Evolutionary conservation across 495 filamentous ascomycete species (phyloP).

Genomic region (Aspergillus nidulans): DNA sequence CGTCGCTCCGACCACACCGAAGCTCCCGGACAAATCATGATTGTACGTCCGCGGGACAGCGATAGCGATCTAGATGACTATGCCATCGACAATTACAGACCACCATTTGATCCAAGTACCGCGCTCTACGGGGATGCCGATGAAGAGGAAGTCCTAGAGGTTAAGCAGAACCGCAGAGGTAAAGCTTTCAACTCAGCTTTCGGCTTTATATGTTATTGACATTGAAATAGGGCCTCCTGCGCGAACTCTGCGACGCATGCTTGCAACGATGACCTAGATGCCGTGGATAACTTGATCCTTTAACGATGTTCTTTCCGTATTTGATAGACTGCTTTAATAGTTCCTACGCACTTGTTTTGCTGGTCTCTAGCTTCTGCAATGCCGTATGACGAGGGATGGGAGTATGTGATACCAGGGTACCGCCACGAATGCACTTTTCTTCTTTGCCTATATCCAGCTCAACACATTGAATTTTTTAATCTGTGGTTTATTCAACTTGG

Average conservation of each 20-base stretch:
- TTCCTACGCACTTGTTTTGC: neutral
- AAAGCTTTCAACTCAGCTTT: constrained; percentile 54
- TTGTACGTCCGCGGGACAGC: constrained; percentile 46
- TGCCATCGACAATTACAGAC: constrained; percentile 47
- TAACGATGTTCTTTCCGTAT: neutral
- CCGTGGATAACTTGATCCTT: neutral
- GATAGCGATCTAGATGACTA: constrained; percentile 57
- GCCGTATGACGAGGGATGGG: neutral
- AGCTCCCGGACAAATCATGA: constrained; percentile 49
- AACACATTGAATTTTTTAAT: too few relatives aligned
- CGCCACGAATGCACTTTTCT: neutral
- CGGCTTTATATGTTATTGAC: constrained; percentile 28
- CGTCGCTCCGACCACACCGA: constrained; percentile 26
- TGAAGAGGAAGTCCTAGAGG: constrained; percentile 51
- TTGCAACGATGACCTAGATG: constrained; percentile 65
- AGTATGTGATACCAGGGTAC: constrained; percentile 5
- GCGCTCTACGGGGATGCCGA: constrained; percentile 43
- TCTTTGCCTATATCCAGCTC: neutral
- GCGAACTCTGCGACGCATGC: constrained; percentile 64
- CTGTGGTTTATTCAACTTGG: too few relatives aligned
- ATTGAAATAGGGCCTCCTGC: constrained; percentile 50
- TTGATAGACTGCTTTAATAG: neutral
- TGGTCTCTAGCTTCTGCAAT: neutral
- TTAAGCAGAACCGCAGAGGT: constrained; percentile 85
- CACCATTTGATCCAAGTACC: constrained; percentile 34